These are phyloP conservation scores for Wickerhamomyces hampshirensis DNA, from an alignment of 805 yeast genomes.

Conservation along the genomic window DNA sequence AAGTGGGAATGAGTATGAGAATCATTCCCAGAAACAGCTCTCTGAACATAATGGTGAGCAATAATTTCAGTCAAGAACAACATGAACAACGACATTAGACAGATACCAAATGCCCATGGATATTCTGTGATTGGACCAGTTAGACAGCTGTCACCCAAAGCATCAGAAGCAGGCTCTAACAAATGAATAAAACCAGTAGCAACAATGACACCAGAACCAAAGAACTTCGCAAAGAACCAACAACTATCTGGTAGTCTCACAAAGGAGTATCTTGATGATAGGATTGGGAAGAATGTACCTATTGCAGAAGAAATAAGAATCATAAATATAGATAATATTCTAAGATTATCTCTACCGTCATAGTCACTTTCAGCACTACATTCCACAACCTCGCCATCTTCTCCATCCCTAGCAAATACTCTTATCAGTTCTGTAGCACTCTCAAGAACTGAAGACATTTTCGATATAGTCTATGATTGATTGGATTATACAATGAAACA, in stretches of 20 bases:
- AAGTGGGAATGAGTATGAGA: constrained; percentile 51
- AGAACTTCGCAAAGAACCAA: constrained; percentile 65
- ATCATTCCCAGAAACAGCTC: constrained; percentile 21
- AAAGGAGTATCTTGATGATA: constrained; percentile 54
- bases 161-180: constrained; percentile 62
- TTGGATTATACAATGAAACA: no score
- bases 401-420: constrained; percentile 14
- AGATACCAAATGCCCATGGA: constrained; percentile 55
- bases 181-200: constrained; percentile 80
- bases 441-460: not conserved
- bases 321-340: constrained; percentile 62
- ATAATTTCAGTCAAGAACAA: constrained; percentile 46
- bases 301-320: constrained; percentile 51
- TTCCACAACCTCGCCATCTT: constrained; percentile 22
- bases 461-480: no score
- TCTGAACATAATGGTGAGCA: constrained; percentile 39
- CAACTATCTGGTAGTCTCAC: constrained; percentile 56
- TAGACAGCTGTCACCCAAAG: constrained; percentile 51
- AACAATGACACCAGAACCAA: constrained; percentile 81
- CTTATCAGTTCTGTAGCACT: not conserved
- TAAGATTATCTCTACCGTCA: constrained; percentile 34
- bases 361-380: constrained; percentile 42
- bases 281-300: constrained; percentile 59
- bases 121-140: constrained; percentile 53
- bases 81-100: constrained; percentile 40